Evolutionary conservation across 2,329 filamentous ascomycete species (phyloP), one percentile per base, ranked within the genome.

Genomic region (Paramyrothecium roridum): DNA sequence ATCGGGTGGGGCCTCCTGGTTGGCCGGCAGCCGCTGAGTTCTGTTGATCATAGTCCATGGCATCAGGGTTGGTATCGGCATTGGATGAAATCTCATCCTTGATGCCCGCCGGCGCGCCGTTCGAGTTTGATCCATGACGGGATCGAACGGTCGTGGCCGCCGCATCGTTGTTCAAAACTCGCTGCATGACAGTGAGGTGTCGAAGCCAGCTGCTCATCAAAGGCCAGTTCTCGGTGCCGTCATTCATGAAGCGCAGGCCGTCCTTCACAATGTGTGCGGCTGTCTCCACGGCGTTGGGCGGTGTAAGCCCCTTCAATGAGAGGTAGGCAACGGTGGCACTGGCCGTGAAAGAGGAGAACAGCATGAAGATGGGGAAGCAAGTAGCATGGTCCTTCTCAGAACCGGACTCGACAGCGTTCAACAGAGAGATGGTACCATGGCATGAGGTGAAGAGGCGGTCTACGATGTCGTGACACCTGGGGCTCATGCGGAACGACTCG

Each of bases 341-440:
- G 2, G 82, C 81, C 0, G 82, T 85, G 58, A 86, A 86, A 52
- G 82, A 80, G 0, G 82, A 81, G 66, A 86, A 86, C 13, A 85
- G 73, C 83, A 86, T 85, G 58, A 84, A 83, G 54, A 86, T 82
- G 40, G 83, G 83, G 69, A 85, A 83, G 67, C 80, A 84, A n/a
- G 81, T 73, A n/a, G 80, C 74, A 22, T 76, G 73, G 53, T 85
- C 81, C 70, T 85, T 85, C 52, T 85, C 82, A 1, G 78, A 73
- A 11, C 81, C 81, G 12, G 75, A 68, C 67, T 85, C 82, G 3
- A 86, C 77, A 2, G 82, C 78, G 3, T 77, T 73, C 20, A 85
- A 72, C 54, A 84, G 76, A 7, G 79, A 76, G 50, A 84, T 80
- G 57, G 83, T 83, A 66, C 76, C 80, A 61, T 85, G 83, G 58